Evolutionary conservation across 2,329 filamentous ascomycete species (phyloP), one percentile per base, ranked within the genome.

Genomic region (Stagonosporopsis vannaccii): DNA sequence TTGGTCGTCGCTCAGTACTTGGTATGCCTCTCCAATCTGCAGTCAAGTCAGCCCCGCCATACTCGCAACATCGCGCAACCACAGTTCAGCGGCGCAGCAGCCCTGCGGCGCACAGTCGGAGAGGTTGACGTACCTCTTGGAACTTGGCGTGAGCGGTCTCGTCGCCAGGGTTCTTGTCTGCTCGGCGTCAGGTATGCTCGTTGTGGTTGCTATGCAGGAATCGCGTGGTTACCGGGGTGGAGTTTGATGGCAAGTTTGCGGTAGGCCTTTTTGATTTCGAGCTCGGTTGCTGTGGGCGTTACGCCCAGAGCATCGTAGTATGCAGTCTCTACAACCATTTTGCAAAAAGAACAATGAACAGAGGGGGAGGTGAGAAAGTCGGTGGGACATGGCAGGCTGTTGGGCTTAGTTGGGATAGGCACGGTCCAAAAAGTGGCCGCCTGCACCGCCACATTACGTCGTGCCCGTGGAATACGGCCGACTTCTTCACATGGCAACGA

Each of bases 211-310:
- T 35, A 54, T 44, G 52, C 46, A 28, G 37, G 25, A 40, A 80
- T 67, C 79, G 58, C 58, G 39, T 46, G 40, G 33, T 40, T 80
- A 91, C 90, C 90, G 62, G 92, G 92, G 77, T 97, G 94, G 71
- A 96, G 91, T 66, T 93, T 86, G 77, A 98, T 97, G 67, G 95
- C 95, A 66, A 95, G 85, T 67, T 79, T 97, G 75, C 93, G 87
- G 79, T 97, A 97, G 25, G 93, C 93, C 81, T 97, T 97, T 79
- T 97, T 97, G 79, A 97, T 97, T 75, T 97, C 92, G 46, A 97
- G 85, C 76, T 94, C 91, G 35, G 91, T 90, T 26, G 93, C 94
- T 52, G 89, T 91, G 64, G 92, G 89, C 79, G 88, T 82, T 70
- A 97, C 92, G 72, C 90, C 91, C 35, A 97, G 83, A 67, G 87